Base-by-base conservation (phyloP, 176 grass and related monocot genomes). In the Aegilops tauschii region DNA sequence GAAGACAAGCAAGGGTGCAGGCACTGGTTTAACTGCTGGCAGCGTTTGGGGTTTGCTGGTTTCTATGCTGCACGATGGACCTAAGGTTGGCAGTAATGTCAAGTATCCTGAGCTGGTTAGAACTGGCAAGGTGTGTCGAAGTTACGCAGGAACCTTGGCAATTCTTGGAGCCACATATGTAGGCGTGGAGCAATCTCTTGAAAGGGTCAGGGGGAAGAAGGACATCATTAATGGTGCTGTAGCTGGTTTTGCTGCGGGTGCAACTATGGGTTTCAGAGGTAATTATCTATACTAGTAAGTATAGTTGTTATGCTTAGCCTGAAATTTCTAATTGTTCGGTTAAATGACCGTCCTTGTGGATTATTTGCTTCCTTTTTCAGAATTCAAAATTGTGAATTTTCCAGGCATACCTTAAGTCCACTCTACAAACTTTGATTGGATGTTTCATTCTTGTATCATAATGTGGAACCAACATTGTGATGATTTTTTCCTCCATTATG, bases 201-300 rank as follows among this genome's bases (percentile, higher is more conserved):
- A 87, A 47, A 93, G 65, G 69, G 71, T 73, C 70, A 93, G 91
- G 68, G 78, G 39, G 81, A 92, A 92, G 76, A 92, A 87, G 81
- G 91, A 93, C 77, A 62, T 74, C 32, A 30, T 90, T 37, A 93
- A 93, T 87, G 91, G 88, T 78, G 40, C 65, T 82, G 82, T 85
- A 49, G 84, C 84, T 85, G 87, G 87, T 90, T 93, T 93, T 78
- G 77, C 88, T 89, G 77, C 91, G 72, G 91, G 85, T 78, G 70
- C 85, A 69, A 49, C 64, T 85, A 6, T 87, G 62, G 88, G 88
- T 82, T 69, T 85, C 70, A 82, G 54, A 87, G 88, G 91, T 93
- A 89, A 72, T 82, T 30, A 54, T 92, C 17, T 21, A 59, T 3
- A 59, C 36, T 21, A 52, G 4, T 17, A 25, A 25, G 23, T 25